Conservation (phyloP, 305 asterid species). For the Euphrasia arctica region DNA sequence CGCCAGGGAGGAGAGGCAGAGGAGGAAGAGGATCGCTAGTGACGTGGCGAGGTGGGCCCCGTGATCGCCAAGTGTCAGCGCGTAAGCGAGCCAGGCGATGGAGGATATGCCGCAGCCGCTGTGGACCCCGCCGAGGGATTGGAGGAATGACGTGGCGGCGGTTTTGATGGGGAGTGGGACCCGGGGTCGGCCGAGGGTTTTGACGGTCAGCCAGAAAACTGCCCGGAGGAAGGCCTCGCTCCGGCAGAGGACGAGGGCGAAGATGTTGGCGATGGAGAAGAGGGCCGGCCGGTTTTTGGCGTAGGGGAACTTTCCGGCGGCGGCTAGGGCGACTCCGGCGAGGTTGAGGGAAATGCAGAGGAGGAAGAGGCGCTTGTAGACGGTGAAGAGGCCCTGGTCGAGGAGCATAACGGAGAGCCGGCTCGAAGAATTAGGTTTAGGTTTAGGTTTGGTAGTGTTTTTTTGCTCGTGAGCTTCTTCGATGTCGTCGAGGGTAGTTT, state of each 20-base stretch:
- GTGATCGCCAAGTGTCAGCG: constrained; percentile 40
- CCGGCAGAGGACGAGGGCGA: constrained; percentile 56
- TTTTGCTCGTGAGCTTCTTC: constrained; percentile 23
- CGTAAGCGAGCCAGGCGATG: constrained; percentile 58
- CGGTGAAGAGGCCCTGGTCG: constrained; percentile 77
- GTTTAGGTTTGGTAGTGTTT: constrained; percentile 17
- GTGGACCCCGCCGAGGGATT: constrained; percentile 68
- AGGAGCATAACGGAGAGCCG: constrained; percentile 62
- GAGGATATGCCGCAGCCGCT: constrained; percentile 71
- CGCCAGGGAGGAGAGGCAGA: constrained; percentile 43
- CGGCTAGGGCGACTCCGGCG: constrained; percentile 45
- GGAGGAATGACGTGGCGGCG: constrained; percentile 44
- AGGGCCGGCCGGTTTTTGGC: constrained; percentile 44
- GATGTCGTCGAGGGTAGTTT: constrained; percentile 27
- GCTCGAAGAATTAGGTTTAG: constrained; percentile 8
- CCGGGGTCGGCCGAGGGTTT: constrained; percentile 49
- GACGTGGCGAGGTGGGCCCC: constrained; percentile 24
- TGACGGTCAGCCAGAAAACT: constrained; percentile 59
- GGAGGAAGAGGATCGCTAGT: constrained; percentile 43
- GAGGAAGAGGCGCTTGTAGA: constrained; percentile 55
- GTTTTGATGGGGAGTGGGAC: constrained; percentile 54
- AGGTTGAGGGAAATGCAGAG: constrained; percentile 44
- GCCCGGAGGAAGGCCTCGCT: constrained; percentile 60
- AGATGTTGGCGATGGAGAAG: constrained; percentile 57
- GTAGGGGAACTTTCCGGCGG: constrained; percentile 43